Percentiles rank a stretch among this genome's conserved stretches.
These are phyloP conservation scores for Marchantia polymorpha DNA, from an alignment of 225 moss, liverwort and hornwort genomes.

Conservation along the genomic window DNA sequence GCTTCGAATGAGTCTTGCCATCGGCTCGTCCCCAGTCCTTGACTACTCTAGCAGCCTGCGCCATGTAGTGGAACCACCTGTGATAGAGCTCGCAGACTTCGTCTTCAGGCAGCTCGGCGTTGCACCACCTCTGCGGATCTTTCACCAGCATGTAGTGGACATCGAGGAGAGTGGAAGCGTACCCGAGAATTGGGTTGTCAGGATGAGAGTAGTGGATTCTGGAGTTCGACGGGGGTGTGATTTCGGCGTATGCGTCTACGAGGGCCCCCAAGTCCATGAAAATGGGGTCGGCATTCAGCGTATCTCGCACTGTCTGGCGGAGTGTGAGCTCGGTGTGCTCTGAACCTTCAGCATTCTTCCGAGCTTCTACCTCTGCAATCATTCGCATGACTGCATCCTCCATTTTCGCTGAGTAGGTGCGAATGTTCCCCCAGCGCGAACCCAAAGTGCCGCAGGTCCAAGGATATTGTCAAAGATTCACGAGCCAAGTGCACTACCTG, in stretches of 20 bases:
- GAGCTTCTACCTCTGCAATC: not conserved
- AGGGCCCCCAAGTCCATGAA: not conserved
- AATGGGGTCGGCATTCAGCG: not conserved
- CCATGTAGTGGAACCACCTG: conserved; percentile 5
- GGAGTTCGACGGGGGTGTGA: not conserved
- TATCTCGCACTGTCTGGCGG: not conserved
- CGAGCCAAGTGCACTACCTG: no score
- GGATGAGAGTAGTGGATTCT: not conserved
- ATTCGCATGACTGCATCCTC: not conserved
- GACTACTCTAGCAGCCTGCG: not conserved
- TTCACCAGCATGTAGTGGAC: not conserved
- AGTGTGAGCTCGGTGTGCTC: not conserved
- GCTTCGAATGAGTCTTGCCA: no score
- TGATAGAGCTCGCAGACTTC: not conserved
- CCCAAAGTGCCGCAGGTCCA: no score
- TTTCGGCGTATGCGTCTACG: not conserved
- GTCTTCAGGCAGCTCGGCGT: not conserved
- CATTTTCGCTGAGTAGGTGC: not conserved
- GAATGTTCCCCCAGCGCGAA: no score
- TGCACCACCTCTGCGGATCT: not conserved
- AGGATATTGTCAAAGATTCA: no score
- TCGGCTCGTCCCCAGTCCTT: not conserved
- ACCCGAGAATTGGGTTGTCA: not conserved
- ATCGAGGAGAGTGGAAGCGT: not conserved
- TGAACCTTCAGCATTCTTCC: not conserved